Evolutionary conservation across 2,329 filamentous ascomycete genomes (phyloP), one percentile per base, ranked within the genome.

Genomic region (Talaromyces sp.): DNA sequence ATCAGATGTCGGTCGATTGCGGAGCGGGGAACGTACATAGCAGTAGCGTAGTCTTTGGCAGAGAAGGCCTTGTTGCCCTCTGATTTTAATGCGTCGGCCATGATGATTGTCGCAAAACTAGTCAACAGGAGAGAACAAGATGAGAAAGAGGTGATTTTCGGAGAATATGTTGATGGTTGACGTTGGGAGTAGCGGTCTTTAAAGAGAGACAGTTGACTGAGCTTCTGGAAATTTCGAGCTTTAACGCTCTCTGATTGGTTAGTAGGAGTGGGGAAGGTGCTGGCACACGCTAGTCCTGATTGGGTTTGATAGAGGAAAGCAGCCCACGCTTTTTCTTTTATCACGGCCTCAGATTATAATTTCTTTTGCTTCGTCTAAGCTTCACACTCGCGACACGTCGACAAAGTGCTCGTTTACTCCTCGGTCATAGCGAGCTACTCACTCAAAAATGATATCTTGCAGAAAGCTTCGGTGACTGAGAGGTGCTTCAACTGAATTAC

Each of bases 11-110:
- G 19, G 52, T 39, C 52, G 24, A 56, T 8, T 52, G 33, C 19
- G 70, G 69, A 70, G 70, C 70, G 69, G 71, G 70, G 64, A 61
- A 88, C 92, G 81, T 86, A 98, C 94, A 97, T 88, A 75, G 95
- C 95, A 78, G 94, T 92, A 74, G 93, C 86, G 79, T 97, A 99
- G 81, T 98, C 93, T 86, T 98, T 98, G 68, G 92, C 93, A 70
- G 92, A 90, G 80, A 99, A 99, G 81, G 96, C 93, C 85, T 96
- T 96, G 85, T 99, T 99, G 84, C 94, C 95, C 78, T 95, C 90
- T 75, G 93, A 92, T 85, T 99, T 99, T 74, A 99, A 88, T 87
- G 94, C 85, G 80, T 90, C 87, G 70, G 87, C 87, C 87, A 89
- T 89, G 39, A 33, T 39, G 45, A n/a, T 48, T 41, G 16, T 60